Evolutionary conservation across 345 rosid species (phyloP).

Genomic region (Murraya paniculata): DNA sequence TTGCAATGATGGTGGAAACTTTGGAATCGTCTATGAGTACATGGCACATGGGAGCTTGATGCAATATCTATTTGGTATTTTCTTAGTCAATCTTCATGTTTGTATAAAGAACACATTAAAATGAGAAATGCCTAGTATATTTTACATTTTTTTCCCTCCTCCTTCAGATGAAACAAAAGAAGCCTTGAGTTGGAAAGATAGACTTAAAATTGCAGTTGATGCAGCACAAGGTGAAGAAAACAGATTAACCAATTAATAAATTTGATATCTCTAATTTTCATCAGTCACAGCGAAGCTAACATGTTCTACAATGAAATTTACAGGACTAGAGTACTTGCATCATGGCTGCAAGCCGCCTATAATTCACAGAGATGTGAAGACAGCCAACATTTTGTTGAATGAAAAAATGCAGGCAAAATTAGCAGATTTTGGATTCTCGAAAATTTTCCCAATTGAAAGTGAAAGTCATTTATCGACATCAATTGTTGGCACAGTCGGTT

Average conservation of each 20-base stretch:
- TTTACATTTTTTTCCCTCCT: background rate
- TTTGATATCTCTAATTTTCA: background rate
- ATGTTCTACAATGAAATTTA: background rate
- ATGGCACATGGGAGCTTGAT: slow-evolving; percentile 32
- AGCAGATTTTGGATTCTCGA: slow-evolving; percentile 46
- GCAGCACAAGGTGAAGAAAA: slow-evolving; percentile 34
- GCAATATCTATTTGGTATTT: slow-evolving; percentile 23
- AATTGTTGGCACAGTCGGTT: slow-evolving; percentile 40
- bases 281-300: background rate
- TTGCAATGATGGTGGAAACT: slow-evolving; percentile 30
- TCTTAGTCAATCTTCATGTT: background rate
- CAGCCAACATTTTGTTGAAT: slow-evolving; percentile 43
- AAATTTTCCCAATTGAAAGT: slow-evolving; percentile 31
- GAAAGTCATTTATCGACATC: slow-evolving; percentile 34
- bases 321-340: slow-evolving; percentile 31
- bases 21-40: slow-evolving; percentile 36
- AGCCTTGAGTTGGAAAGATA: slow-evolving; percentile 30
- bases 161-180: slow-evolving; percentile 10
- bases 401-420: slow-evolving; percentile 41
- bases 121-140: background rate
- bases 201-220: slow-evolving; percentile 34
- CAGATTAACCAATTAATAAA: background rate
- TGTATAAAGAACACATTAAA: background rate
- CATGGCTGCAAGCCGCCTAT: slow-evolving; percentile 26
- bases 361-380: slow-evolving; percentile 41